These are phyloP conservation scores for Phytophthora megakarya DNA, from an alignment of 352 stramenopile genomes.

Conservation along the genomic window DNA sequence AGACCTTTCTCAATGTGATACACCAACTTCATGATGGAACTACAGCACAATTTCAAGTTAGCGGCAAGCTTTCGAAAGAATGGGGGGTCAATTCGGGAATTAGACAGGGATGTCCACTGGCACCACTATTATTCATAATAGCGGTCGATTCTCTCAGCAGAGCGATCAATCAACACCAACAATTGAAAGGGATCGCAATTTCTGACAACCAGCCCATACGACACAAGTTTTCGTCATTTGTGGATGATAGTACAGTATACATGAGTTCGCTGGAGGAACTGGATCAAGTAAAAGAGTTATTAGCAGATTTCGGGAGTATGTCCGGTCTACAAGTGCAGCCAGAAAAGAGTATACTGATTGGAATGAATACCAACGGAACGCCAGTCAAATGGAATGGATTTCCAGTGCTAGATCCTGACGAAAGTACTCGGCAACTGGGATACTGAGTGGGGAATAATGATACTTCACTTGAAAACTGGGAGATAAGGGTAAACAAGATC, in stretches of 20 bases:
- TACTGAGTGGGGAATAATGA: background rate
- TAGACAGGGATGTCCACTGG: no score
- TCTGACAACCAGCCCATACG: background rate
- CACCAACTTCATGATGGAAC: no score
- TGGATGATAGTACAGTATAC: constrained; percentile 3
- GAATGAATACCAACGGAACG: background rate
- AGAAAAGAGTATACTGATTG: background rate
- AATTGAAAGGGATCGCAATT: background rate
- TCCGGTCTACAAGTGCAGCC: background rate
- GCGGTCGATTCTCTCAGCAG: background rate
- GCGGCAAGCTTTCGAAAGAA: background rate
- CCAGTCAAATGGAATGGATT: background rate
- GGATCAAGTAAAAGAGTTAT: background rate
- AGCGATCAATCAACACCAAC: background rate
- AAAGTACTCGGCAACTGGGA: background rate
- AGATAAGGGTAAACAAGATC: background rate
- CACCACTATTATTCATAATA: background rate
- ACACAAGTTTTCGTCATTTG: constrained; percentile 1
- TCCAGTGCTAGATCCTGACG: background rate
- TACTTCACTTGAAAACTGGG: background rate
- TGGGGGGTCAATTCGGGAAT: background rate
- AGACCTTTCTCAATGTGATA: background rate
- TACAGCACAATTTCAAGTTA: background rate
- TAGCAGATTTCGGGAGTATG: background rate
- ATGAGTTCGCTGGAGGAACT: background rate